phyloP scores from a whole-genome alignment of 2,329 filamentous ascomycete species.

The Elsinoe australis region DNA sequence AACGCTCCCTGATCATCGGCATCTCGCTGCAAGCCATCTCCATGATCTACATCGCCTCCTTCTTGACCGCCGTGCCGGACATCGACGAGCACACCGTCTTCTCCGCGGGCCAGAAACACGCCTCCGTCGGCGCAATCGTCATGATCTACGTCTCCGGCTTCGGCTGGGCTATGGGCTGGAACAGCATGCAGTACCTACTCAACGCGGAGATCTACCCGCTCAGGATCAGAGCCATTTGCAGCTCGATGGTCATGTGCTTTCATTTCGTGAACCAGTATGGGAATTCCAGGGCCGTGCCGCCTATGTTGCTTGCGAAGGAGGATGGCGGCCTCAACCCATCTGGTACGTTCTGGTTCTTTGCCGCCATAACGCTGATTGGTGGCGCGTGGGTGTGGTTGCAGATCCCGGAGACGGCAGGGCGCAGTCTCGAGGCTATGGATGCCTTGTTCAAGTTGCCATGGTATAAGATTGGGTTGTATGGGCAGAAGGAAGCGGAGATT shows the following conservation, averaged over 20 bases:
- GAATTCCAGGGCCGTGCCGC: slow-evolving; percentile 62
- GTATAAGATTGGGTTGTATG: slow-evolving; percentile 56
- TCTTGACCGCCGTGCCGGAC: slow-evolving; percentile 47
- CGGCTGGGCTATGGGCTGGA: slow-evolving; percentile 66
- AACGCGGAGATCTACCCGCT: slow-evolving; percentile 68
- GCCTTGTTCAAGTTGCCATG: slow-evolving; percentile 63
- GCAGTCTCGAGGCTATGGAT: slow-evolving; percentile 61
- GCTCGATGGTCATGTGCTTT: slow-evolving; percentile 63
- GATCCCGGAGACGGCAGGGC: slow-evolving; percentile 63
- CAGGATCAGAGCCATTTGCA: slow-evolving; percentile 60
- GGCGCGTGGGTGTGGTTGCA: slow-evolving; percentile 63
- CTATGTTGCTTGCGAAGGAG: slow-evolving; percentile 53
- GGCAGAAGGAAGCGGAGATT: slow-evolving; percentile 21
- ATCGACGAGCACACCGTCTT: slow-evolving; percentile 45
- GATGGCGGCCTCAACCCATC: slow-evolving; percentile 38
- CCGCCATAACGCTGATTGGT: slow-evolving; percentile 58
- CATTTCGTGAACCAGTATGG: slow-evolving; percentile 71
- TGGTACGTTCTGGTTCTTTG: slow-evolving; percentile 71
- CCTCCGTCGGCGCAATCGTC: slow-evolving; percentile 55
- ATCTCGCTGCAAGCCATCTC: slow-evolving; percentile 41
- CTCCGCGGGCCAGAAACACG: slow-evolving; percentile 42
- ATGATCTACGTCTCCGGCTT: slow-evolving; percentile 44
- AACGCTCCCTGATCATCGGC: slow-evolving; percentile 45
- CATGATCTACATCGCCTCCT: slow-evolving; percentile 47
- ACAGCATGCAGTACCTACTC: slow-evolving; percentile 67